Percentiles rank a stretch among this genome's conserved stretches.
Evolutionary conservation across 2,329 filamentous ascomycete species (phyloP).

Genomic region (Bimuria novae-zelandiae): DNA sequence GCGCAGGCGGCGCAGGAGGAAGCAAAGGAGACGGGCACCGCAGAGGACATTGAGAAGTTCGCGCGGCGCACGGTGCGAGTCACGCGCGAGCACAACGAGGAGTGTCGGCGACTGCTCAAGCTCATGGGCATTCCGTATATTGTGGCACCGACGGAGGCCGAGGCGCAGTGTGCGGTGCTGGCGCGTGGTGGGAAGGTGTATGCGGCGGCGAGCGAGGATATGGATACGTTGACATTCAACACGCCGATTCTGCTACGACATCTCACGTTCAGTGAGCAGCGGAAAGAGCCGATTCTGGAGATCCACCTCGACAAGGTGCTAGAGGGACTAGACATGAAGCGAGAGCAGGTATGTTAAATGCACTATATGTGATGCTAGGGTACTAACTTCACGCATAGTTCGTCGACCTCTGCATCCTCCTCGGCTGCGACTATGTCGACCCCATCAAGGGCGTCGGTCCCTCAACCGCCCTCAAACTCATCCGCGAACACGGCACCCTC

Average conservation of each 20-base stretch:
- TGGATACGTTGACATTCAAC: slow-evolving; percentile 97
- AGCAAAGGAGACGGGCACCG: slow-evolving; percentile 95
- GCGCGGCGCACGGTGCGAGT: slow-evolving; percentile 89
- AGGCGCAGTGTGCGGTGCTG: slow-evolving; percentile 92
- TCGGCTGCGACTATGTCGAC: slow-evolving; percentile 97
- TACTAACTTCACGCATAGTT: slow-evolving; percentile 62
- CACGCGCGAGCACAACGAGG: slow-evolving; percentile 94
- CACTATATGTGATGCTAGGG: not conserved
- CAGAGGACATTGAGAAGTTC: slow-evolving; percentile 98
- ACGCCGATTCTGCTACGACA: slow-evolving; percentile 88
- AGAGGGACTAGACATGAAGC: slow-evolving; percentile 85
- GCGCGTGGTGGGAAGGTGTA: slow-evolving; percentile 94
- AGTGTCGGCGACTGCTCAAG: slow-evolving; percentile 88
- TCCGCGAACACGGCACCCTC: slow-evolving; percentile 85
- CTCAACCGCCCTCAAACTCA: slow-evolving; percentile 87
- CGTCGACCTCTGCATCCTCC: slow-evolving; percentile 94
- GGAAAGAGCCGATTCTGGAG: slow-evolving; percentile 97
- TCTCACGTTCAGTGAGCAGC: slow-evolving; percentile 94
- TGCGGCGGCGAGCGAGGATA: slow-evolving; percentile 95
- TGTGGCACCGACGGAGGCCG: slow-evolving; percentile 92
- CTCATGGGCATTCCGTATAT: slow-evolving; percentile 97
- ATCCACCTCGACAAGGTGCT: slow-evolving; percentile 87
- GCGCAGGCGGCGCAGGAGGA: slow-evolving; percentile 89
- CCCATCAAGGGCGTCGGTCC: slow-evolving; percentile 94
- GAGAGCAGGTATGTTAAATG: slow-evolving; percentile 67